Evolutionary conservation across 2,329 filamentous ascomycete species (phyloP), one percentile per base, ranked within the genome.

Genomic region (Knoxdaviesia proteae): DNA sequence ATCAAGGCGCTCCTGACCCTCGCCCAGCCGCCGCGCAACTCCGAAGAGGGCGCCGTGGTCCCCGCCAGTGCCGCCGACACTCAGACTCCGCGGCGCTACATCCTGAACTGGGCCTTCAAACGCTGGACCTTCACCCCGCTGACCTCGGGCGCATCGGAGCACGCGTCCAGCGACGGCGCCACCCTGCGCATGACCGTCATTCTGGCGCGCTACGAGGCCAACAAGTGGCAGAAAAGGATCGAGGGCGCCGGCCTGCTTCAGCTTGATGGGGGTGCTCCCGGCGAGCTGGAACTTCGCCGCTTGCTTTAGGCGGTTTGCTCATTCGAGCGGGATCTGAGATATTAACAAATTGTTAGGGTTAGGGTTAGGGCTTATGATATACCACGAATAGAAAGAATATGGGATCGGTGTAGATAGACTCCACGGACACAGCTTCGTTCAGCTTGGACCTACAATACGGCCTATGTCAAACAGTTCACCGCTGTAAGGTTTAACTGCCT

Each of bases 21-120:
- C 3, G 60, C 65, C 0, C 55, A 62, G 0, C 52, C 60, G 0
- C 63, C 74, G 6, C 49, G 50, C 11, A 65, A 65, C 51, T 75
- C 74, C 1, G 69, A 72, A 44, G 61, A 65, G 30, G 64, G 69
- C 36, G 51, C 56, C 0, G 54, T 57, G 6, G 52, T 58, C 33
- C 54, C 56, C 5, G 53, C 52, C 6, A 46, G 47, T 2, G 32
- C 32, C 3, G 20, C 20, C 20, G 43, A 45, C 33, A 36, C 34
- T 3, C 9, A 36, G 9, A 49, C 53, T 4, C 49, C 55, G n/a
- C 56, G 53, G 3, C 68, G 82, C 44, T 94, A 90, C 55, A 94
- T 98, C 38, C 69, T 98, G 46, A 98, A 98, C 58, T 98, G 90
- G 90, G 90, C 90, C 0, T 98, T 98, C 61, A 86, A 86, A 1